Percentiles rank a stretch among this genome's conserved stretches.
Conservation (phyloP, 768 basidiomycete genomes). For the Tulasnella sp. region DNA sequence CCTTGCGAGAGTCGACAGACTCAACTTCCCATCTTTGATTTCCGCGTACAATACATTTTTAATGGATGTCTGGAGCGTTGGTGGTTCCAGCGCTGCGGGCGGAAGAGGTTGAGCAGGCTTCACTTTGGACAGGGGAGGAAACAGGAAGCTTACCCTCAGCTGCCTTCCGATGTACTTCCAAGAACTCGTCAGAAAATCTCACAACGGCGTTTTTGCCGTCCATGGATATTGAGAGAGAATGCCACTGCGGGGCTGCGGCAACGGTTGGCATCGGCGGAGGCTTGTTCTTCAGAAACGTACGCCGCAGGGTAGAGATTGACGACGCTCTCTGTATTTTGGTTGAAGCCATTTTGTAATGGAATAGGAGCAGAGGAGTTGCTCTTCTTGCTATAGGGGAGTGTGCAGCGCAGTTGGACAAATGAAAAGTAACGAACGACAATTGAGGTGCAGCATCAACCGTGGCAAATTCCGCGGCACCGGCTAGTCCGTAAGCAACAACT, state of each 20-base stretch:
- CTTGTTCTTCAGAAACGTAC: neutral
- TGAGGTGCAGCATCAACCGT: neutral
- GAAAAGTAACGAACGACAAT: neutral
- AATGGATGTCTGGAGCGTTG: conserved; percentile 15
- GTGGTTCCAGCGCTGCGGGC: neutral
- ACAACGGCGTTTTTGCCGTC: conserved; percentile 18
- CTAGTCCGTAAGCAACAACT: neutral
- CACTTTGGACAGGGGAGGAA: neutral
- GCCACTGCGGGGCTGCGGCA: neutral
- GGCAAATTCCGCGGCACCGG: neutral
- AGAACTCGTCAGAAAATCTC: conserved; percentile 1
- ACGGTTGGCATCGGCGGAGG: neutral
- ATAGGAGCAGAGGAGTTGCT: neutral
- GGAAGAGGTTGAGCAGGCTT: neutral
- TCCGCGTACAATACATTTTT: conserved; percentile 49
- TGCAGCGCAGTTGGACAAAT: neutral
- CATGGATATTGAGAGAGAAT: neutral
- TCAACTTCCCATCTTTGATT: conserved; percentile 30
- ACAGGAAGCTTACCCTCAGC: neutral
- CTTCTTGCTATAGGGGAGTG: neutral
- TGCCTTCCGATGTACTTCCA: conserved; percentile 10
- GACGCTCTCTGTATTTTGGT: neutral
- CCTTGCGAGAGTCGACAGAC: conserved; percentile 47
- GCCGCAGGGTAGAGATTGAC: neutral
- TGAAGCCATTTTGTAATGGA: neutral